Percentiles rank a stretch among this genome's conserved stretches.
These are phyloP conservation scores for Cyphellophora attinorum DNA, from an alignment of 2,329 filamentous ascomycete species.

Conservation along the genomic window DNA sequence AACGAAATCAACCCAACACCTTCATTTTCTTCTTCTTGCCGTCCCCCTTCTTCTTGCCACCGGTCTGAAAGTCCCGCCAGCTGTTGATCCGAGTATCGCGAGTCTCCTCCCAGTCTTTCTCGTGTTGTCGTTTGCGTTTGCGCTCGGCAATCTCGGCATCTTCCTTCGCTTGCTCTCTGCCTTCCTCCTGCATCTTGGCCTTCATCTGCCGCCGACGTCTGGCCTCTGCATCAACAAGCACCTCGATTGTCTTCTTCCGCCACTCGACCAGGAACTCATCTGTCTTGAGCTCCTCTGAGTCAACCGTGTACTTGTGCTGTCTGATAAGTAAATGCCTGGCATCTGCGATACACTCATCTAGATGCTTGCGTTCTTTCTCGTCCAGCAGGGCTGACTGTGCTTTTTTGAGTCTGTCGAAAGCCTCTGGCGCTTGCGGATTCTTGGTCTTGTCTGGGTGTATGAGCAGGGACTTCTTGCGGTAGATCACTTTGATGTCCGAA, in stretches of 20 bases:
- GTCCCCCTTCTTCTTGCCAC: constrained; percentile 51
- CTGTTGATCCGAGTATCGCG: constrained; percentile 84
- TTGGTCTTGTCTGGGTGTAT: constrained; percentile 98
- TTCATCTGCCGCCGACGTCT: constrained; percentile 75
- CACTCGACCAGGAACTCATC: constrained; percentile 75
- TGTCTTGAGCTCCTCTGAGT: constrained; percentile 69
- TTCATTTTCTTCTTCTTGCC: constrained; percentile 54
- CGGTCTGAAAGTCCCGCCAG: constrained; percentile 86
- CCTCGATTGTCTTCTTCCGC: constrained; percentile 80
- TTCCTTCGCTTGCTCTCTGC: constrained; percentile 71
- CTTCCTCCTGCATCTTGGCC: constrained; percentile 94
- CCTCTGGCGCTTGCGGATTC: constrained; percentile 83
- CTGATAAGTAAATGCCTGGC: constrained; percentile 90
- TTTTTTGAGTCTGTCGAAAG: constrained; percentile 93
- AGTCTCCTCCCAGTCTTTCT: constrained; percentile 90
- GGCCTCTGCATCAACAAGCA: constrained; percentile 88
- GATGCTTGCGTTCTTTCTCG: constrained; percentile 75
- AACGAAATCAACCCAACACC: constrained; percentile 29
- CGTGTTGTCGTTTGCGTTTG: constrained; percentile 82
- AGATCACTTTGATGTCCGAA: constrained; percentile 87
- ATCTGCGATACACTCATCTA: constrained; percentile 94
- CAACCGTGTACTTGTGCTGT: constrained; percentile 89
- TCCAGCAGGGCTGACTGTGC: constrained; percentile 86
- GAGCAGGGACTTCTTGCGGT: constrained; percentile 95
- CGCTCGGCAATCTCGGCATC: constrained; percentile 75